Base-by-base conservation (phyloP, 2,329 filamentous ascomycete genomes). In the Annulohypoxylon truncatum region DNA sequence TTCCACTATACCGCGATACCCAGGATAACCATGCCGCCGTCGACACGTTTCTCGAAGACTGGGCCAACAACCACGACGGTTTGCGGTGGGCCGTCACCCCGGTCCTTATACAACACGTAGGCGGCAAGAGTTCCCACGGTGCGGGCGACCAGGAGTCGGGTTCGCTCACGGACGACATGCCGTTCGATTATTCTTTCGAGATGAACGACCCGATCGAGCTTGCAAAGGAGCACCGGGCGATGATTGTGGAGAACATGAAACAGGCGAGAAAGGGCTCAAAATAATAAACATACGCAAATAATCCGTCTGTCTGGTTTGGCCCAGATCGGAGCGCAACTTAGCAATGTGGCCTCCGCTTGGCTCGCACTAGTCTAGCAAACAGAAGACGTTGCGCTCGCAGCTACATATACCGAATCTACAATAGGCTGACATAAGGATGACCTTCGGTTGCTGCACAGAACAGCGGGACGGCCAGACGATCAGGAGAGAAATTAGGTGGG, bases 41-140 rank as follows among this genome's bases (percentile, higher is more conserved):
- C 24, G 72, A 74, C 40, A 73, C 67, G 5, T 74, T 74, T 28
- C 47, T 73, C 12, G 72, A 74, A 40, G 64, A 70, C 22, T 69
- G 64, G 63, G 71, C 72, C 26, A 44, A 73, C 28, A 54, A 47
- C 20, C 60, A 51, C 33, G 52, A 64, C 15, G 51, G 38, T n/a
- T 33, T 74, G 24, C 69, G 72, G 4, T 74, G 69, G 70, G 72
- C 71, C 3, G 60, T 74, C n/a, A 74, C 68, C 0, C 72, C 72
- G 1, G 72, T 74, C 35, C 42, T 74, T 40, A 70, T 74, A n/a
- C 72, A 74, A 50, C 72, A 74, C 44, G 72, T 74, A 8, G 72
- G 72, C 2, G 71, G 71, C 2, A 71, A 70, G 61, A 74, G 72
- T 47, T 64, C 62, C 1, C 72, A 74, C 24, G 72, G 72, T 18